Evolutionary conservation across 2,329 filamentous ascomycete species (phyloP).

Genomic region (Dothidotthia symphoricarpi): DNA sequence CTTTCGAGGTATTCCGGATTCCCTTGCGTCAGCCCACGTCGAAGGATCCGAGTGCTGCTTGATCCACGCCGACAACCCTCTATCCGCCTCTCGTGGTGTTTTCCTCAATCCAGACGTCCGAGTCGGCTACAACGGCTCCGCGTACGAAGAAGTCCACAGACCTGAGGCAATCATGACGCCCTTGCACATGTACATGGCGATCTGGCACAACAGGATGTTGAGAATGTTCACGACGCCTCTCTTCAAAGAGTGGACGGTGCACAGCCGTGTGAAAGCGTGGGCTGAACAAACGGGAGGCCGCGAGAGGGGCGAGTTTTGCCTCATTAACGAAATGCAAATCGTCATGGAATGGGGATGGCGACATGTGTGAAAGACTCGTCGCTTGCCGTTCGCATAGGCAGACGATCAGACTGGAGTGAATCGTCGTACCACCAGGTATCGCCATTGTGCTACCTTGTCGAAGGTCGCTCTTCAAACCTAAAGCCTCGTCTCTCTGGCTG

Average conservation of each 20-base stretch:
- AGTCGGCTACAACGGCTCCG: conserved; percentile 59
- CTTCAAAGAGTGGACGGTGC: conserved; percentile 13
- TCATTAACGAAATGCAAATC: conserved; percentile 44
- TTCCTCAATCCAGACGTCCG: conserved; percentile 69
- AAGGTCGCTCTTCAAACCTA: no score
- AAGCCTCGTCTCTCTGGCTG: no score
- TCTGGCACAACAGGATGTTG: conserved; percentile 15
- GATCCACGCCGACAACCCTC: conserved; percentile 68
- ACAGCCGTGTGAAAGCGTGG: conserved; percentile 12
- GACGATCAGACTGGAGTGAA: no score
- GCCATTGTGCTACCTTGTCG: no score
- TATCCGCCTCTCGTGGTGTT: conserved; percentile 55
- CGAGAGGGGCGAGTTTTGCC: conserved; percentile 34
- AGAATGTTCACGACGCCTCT: conserved; percentile 9
- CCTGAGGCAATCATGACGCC: conserved; percentile 10
- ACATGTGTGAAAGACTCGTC: conserved; percentile 39
- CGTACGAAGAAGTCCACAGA: conserved; percentile 22
- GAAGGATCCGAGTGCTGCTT: conserved; percentile 81
- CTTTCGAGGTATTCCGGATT: conserved; percentile 66
- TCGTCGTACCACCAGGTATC: no score
- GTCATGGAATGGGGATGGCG: conserved; percentile 38
- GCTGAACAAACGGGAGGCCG: conserved; percentile 2
- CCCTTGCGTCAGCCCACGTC: conserved; percentile 59
- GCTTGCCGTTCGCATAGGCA: no score
- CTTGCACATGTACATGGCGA: conserved; percentile 6